A percentile compares a stretch with the other conserved stretches of the same genome.
Conservation (phyloP, 345 rosid species). For the Salix arbutifolia region DNA sequence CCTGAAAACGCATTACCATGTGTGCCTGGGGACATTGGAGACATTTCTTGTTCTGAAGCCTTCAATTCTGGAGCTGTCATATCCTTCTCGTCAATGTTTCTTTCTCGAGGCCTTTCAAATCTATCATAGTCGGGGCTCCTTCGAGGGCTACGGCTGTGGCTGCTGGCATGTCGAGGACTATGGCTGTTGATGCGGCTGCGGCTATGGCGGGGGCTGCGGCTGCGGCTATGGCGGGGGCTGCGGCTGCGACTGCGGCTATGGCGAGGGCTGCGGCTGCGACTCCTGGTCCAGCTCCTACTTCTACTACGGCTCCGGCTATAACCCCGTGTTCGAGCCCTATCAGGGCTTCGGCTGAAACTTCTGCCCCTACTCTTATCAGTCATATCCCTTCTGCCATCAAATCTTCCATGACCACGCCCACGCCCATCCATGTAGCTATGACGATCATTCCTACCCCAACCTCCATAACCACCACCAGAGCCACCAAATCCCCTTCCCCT, state of each 20-base stretch:
- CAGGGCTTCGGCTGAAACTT: slow-evolving; percentile 76
- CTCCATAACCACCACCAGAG: slow-evolving; percentile 38
- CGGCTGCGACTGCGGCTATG: slow-evolving; percentile 9
- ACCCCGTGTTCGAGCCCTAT: slow-evolving; percentile 52
- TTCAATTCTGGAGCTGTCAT: slow-evolving; percentile 18
- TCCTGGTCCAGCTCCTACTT: slow-evolving; percentile 45
- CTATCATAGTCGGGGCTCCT: slow-evolving; percentile 35
- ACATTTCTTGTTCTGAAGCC: slow-evolving; percentile 19
- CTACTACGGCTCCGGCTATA: slow-evolving; percentile 48
- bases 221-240: slow-evolving; percentile 35
- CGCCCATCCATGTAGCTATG: slow-evolving; percentile 54
- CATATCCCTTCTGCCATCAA: slow-evolving; percentile 65
- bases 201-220: slow-evolving; percentile 37
- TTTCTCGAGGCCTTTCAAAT: slow-evolving; percentile 35
- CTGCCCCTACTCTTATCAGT: slow-evolving; percentile 49
- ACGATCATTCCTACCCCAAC: slow-evolving; percentile 61
- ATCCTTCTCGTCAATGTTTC: slow-evolving; percentile 21
- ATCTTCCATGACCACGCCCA: slow-evolving; percentile 67
- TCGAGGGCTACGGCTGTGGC: slow-evolving; percentile 6
- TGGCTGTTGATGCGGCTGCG: slow-evolving; percentile 5
- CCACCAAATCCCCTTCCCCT: slow-evolving; percentile 70
- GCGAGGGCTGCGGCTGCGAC: slow-evolving; percentile 42
- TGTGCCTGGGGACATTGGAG: slow-evolving; percentile 23
- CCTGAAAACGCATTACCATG: slow-evolving; percentile 17
- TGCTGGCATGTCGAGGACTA: slow-evolving; percentile 1